Base-by-base conservation (phyloP, 352 stramenopile genomes). In the Plasmopara muralis region DNA sequence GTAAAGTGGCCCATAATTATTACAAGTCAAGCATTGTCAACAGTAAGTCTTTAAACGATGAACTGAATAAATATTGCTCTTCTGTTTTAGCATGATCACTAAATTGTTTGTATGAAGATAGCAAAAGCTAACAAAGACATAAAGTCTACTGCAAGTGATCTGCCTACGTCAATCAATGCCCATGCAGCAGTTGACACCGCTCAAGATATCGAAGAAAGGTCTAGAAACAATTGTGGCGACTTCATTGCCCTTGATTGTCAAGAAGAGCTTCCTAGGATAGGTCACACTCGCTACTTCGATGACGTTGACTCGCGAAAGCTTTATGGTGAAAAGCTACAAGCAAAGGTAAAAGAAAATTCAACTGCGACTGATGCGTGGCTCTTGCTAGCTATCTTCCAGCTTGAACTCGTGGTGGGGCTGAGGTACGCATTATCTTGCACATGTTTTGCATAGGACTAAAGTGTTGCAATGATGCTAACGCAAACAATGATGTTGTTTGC, bases 1-100 rank as follows among this genome's bases (percentile, higher is more conserved):
- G 25, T 13, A 5, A 84, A 70, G 39, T 84, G 74, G 74, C 74
- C 74, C 4, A 35, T 80, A 40, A 74, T 84, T 47, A 62, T 47
- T 0, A 55, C 50, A 9, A 40, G 16, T 14, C 16, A 33, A 14
- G 33, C 28, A 54, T 31, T 54, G 41, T 44, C 31, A 38, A 46
- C 16, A 55, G 69, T 78, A 70, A 37, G 57, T 28, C n/a, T 20
- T 34, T 6, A 9, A 6, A 33, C 37, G 41, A 31, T 16, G 15
- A 20, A 47, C 18, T 35, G 8, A 12, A 0, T 15, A 10, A 20
- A 25, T 25, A 25, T 25, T 25, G 20, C 20, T 25, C 20, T 25
- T 25, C 20, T 25, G 3, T 25, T 25, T 3, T 25, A 25, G 20
- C 20, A 25, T 25, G 20, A 25, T 25, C 20, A 25, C 20, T 25